Base-by-base conservation (phyloP, 169 alveolate genomes). In the Plasmodium fragile region DNA sequence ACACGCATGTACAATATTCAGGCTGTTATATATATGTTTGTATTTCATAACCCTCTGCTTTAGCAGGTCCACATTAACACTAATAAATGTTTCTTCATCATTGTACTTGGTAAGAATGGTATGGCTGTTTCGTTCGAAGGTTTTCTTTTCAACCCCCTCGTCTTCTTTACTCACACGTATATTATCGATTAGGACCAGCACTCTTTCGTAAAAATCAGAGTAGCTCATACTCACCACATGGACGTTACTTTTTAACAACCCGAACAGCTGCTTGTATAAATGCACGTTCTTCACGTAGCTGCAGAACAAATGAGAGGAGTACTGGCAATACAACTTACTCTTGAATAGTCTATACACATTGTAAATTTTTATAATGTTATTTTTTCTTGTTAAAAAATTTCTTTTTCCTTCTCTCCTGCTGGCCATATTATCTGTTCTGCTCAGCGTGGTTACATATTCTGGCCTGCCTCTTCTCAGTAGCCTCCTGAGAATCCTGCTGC, bases 41-140 rank as follows among this genome's bases (percentile, higher is more conserved):
- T 85, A 85, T 36, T 72, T 55, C 93, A 85, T 85, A 18, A 34
- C n/a, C 43, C 85, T 52, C 69, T 85, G 93, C n/a, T 85, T 85
- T 73, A 36, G 80, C 13, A 85, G 2, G 18, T 85, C 85, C 11
- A 85, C 52, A 36, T 75, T 43, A 3, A 85, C 80, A 8, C 30
- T 36, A 30, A 85, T 28, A 36, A 73, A 73, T 25, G 25, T 75
- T n/a, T 43, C 78, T 1, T 85, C 5, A 30, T 85, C 45, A 73
- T 85, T 85, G 53, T 85, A 41, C 65, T 85, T 85, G 18, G 93
- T 85, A 22, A 85, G 79, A 52, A 85, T 73, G 10, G 85, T 49
- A 30, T 85, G 65, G 49, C 79, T 65, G 39, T 65, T 85, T 53
- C 79, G 16, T 32, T 53, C 93, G 36, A 85, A 73, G 5, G 53